A percentile compares a stretch with the other conserved stretches of the same genome.
Evolutionary conservation across 169 alveolate species (phyloP).

Genomic region (Plasmodium vivax): DNA sequence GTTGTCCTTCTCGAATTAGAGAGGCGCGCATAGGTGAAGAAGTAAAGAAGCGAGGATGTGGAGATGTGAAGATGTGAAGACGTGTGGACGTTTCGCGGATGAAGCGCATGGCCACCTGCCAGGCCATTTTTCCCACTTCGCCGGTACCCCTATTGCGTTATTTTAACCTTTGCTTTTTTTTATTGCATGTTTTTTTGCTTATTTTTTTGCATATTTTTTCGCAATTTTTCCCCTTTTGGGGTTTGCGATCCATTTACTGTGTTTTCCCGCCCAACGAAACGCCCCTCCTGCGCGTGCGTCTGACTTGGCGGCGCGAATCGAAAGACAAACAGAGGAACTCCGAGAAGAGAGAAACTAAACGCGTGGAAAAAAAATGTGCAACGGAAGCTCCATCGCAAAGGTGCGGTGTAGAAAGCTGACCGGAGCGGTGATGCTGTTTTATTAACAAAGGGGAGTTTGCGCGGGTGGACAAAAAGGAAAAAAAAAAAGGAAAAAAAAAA

Average conservation of each 20-base stretch:
- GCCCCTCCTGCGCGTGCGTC: not conserved
- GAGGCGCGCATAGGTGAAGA: not conserved
- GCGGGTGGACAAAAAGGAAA: not conserved
- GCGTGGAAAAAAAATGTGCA: not conserved
- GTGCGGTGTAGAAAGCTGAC: not conserved
- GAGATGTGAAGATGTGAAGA: not conserved
- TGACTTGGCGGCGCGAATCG: not conserved
- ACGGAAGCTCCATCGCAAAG: not conserved
- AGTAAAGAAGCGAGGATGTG: not conserved
- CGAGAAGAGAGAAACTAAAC: not conserved
- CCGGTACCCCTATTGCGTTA: not conserved
- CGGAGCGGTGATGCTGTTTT: not conserved
- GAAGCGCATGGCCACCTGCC: not conserved
- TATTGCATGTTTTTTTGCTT: not conserved
- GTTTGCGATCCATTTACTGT: not conserved
- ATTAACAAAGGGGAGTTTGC: not conserved
- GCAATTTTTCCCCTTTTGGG: not conserved
- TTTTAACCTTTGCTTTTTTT: not conserved
- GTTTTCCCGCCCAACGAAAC: not conserved
- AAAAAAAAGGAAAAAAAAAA: no score
- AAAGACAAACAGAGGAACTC: not conserved
- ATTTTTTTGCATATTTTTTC: not conserved
- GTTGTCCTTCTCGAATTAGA: slow-evolving; percentile 86
- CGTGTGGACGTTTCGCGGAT: not conserved
- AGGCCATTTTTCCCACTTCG: not conserved